A percentile compares a stretch with the other conserved stretches of the same genome.
phyloP scores from a whole-genome alignment of 768 basidiomycete genomes.

The Kondoa malvinella region DNA sequence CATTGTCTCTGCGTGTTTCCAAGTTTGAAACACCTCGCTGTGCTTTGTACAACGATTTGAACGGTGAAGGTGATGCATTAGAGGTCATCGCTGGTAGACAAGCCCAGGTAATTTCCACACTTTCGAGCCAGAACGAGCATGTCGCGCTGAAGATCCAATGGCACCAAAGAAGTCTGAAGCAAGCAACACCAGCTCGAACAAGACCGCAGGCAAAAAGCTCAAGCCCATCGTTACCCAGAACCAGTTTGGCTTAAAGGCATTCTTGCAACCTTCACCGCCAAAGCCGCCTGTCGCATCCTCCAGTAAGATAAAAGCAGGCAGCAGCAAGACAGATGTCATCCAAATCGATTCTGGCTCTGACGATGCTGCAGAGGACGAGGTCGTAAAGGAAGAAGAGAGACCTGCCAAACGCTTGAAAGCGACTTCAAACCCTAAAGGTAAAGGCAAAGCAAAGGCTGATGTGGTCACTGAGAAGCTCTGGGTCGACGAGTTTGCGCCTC shows the following conservation, averaged over 20 bases:
- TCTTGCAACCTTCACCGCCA: too few relatives aligned
- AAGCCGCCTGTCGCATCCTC: background rate
- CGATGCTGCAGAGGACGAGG: too few relatives aligned
- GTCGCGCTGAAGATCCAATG: background rate
- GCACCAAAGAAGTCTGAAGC: background rate
- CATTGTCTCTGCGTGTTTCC: too few relatives aligned
- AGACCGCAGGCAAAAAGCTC: background rate
- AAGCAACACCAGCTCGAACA: background rate
- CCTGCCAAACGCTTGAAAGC: background rate
- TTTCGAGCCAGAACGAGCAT: background rate
- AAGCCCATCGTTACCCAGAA: background rate
- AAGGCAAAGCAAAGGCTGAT: conserved; percentile 1
- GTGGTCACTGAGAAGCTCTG: conserved; percentile 13
- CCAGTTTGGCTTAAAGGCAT: background rate
- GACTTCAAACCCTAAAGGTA: conserved; percentile 4
- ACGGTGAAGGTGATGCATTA: too few relatives aligned
- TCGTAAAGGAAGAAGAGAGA: background rate
- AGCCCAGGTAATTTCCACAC: background rate
- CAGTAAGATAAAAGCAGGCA: background rate
- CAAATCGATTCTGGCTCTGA: background rate
- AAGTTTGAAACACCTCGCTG: too few relatives aligned
- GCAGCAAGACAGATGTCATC: background rate
- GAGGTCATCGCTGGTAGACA: too few relatives aligned
- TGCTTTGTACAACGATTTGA: too few relatives aligned
- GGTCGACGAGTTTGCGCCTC: conserved; percentile 20